Conservation (phyloP, 192 early-diverging fungal species). For the Entomortierella lignicola region DNA sequence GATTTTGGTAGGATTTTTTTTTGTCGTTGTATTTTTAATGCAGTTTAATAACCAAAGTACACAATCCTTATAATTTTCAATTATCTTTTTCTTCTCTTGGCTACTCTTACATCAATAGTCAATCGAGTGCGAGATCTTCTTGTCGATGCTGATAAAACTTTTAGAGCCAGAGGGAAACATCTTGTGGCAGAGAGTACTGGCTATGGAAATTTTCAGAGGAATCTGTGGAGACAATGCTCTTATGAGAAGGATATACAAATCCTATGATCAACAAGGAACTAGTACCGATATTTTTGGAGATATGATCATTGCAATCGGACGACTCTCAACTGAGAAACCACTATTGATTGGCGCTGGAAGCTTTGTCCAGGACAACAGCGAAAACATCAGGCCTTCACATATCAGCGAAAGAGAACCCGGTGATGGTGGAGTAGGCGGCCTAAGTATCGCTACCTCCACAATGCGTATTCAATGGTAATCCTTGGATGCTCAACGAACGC, state of each 20-base stretch:
- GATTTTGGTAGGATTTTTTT: constrained; percentile 65
- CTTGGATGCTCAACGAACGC: not conserved
- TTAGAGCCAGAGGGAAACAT: constrained; percentile 79
- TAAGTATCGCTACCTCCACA: constrained; percentile 63
- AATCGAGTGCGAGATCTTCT: constrained; percentile 95
- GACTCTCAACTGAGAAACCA: constrained; percentile 82
- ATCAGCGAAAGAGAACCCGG: constrained; percentile 21
- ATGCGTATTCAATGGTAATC: constrained; percentile 79
- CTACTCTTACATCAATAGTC: constrained; percentile 56
- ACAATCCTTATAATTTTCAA: no score
- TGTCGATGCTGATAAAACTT: constrained; percentile 88
- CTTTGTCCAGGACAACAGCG: constrained; percentile 40
- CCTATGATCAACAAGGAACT: constrained; percentile 82
- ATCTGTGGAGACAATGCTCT: constrained; percentile 72
- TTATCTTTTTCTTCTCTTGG: not conserved
- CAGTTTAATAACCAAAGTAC: no score
- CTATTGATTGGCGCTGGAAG: constrained; percentile 60
- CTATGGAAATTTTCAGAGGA: constrained; percentile 83
- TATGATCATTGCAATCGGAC: constrained; percentile 79
- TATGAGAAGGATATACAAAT: constrained; percentile 73
- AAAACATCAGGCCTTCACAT: constrained; percentile 6
- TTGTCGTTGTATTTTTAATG: no score
- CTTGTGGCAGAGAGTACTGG: constrained; percentile 82
- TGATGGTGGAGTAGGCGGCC: constrained; percentile 37
- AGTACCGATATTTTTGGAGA: constrained; percentile 85